Base-by-base conservation (phyloP, 805 yeast species). In the Priceomyces carsonii region DNA sequence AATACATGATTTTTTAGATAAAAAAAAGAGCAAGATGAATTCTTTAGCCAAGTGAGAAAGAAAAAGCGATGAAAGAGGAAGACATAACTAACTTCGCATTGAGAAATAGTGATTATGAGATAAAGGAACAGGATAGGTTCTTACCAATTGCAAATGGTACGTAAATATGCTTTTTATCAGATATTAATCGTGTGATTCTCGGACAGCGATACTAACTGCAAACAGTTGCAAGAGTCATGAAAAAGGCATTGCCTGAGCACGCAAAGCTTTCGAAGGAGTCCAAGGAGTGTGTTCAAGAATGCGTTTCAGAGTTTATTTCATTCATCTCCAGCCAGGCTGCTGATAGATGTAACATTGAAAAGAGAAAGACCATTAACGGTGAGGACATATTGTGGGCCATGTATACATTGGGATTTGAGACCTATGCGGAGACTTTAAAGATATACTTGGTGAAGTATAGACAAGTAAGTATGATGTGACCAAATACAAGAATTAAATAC, bases 261-360 rank as follows among this genome's bases (percentile, higher is more conserved):
- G 91, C 90, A 8, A 84, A 84, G 50, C 79, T 84, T 1, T 80
- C 88, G 15, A 84, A 83, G 50, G 93, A 84, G 49, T 85, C 90
- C 27, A 82, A 83, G 50, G 90, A 82, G 47, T 57, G 89, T 41
- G 79, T 85, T 75, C 93, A 85, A 51, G 91, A 85, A 51, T 84
- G 91, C 63, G 91, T 84, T 2, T 77, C 85, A 16, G 95, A 85
- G 61, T 83, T 84, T 53, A 85, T 85, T 7, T 82, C 90, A 2
- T 85, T 85, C 58, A 75, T 85, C 20, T 83, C 95, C 1, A 81
- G 89, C 43, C 90, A 85, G 54, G 85, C 91, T 0, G 80, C 85
- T 23, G 95, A 85, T 47, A 75, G 78, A 47, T 83, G 91, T 49
- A 63, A 72, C 12, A 62, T 80, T 5, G 91, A 83, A 44, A 83